phyloP scores from a whole-genome alignment of 768 basidiomycete species.

The Kwoniella dendrophila region DNA sequence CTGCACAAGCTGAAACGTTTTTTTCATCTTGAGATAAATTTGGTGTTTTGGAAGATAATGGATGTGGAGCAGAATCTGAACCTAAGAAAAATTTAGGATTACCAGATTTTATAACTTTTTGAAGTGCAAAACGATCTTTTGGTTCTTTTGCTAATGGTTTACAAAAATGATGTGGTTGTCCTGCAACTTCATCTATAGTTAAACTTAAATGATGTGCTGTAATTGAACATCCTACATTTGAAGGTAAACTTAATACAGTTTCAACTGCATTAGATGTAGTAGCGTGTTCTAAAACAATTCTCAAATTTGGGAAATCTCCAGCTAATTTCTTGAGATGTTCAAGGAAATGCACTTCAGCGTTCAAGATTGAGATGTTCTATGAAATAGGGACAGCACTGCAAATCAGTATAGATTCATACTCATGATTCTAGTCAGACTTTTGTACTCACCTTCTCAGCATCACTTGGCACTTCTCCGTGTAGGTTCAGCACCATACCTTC shows the following conservation, averaged over 20 bases:
- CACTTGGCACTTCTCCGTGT: constrained; percentile 90
- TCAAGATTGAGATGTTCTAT: constrained; percentile 86
- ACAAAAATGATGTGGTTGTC: constrained; percentile 93
- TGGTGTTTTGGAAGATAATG: constrained; percentile 57
- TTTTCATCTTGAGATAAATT: constrained; percentile 28
- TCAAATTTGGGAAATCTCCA: constrained; percentile 77
- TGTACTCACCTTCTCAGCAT: constrained; percentile 65
- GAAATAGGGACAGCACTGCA: no score
- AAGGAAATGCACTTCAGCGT: constrained; percentile 87
- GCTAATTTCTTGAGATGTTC: constrained; percentile 83
- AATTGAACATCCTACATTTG: constrained; percentile 92
- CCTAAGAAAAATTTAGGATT: constrained; percentile 96
- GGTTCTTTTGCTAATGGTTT: constrained; percentile 98
- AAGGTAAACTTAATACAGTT: constrained; percentile 59
- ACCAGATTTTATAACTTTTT: constrained; percentile 71
- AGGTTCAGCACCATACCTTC: constrained; percentile 92
- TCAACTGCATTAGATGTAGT: constrained; percentile 77
- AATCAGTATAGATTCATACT: not conserved
- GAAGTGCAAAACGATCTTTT: constrained; percentile 80
- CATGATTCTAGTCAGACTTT: not conserved
- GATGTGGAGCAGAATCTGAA: constrained; percentile 94
- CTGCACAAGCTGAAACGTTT: constrained; percentile 76
- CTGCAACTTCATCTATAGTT: constrained; percentile 95
- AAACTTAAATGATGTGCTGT: constrained; percentile 94
- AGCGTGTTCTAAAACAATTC: constrained; percentile 96